Base-by-base conservation (phyloP, 352 stramenopile genomes). In the Pythium apleroticum region DNA sequence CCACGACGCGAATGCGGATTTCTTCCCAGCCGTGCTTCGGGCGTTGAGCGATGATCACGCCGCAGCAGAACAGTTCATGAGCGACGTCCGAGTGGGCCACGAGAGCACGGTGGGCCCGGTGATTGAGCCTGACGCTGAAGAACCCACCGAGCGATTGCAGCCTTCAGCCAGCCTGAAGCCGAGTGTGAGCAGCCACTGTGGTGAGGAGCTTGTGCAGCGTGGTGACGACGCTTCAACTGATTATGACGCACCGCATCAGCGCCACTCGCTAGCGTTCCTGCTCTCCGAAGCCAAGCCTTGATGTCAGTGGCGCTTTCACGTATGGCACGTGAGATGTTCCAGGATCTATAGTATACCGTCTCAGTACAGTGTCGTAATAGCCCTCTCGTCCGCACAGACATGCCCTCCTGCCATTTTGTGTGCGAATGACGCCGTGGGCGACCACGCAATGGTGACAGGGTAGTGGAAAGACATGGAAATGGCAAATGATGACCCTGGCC, bases 1-100 rank as follows among this genome's bases (percentile, higher is more conserved):
- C 22, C 77, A 78, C 49, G 68, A 82, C 37, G 69, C 65, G 1
- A 59, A 69, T 27, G 68, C 74, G 8, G 69, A 82, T 55, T 73
- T 82, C 15, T 73, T 84, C 41, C n/a, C 66, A 12, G 76, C 62
- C 8, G 59, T 88, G 35, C 66, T 30, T 8, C 30, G 52, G 14
- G 30, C 77, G 10, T 39, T 81, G 31, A 60, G 60, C 31, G 63
- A 52, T 3, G 64, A 74, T 20, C 39, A 54, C 7, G 30, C 5
- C 14, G 33, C 56, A 11, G 64, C 57, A 1, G 57, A 28, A 24
- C 41, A 24, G 6, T 57, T 66, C 31, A 60, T 71, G 24, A 41
- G 57, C 12, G 57, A 41, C 19, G 57, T 58, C 1, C 30, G 28
- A 4, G 5, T 71, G 8, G 57, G 57, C 9, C 48, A 66, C 10